Percentiles rank a stretch among this genome's conserved stretches.
Conservation (phyloP, 495 filamentous ascomycete species). For the Tuber brumale region DNA sequence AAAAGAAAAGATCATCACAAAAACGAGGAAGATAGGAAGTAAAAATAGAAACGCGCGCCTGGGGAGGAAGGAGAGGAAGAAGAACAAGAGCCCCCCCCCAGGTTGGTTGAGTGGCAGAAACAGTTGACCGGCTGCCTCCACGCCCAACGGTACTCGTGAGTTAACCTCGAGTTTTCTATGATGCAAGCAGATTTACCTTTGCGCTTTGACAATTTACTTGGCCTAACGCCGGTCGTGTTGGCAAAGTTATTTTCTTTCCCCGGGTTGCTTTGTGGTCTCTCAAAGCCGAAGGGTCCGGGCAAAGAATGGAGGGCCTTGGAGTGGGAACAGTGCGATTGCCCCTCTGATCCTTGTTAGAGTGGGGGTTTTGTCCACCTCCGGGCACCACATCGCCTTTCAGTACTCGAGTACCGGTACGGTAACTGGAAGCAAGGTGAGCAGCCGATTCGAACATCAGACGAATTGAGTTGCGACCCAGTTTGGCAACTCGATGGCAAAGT, state of each 20-base stretch:
- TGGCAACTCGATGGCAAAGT: constrained; percentile 30
- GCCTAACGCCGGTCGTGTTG: constrained; percentile 19
- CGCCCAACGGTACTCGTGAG: neutral
- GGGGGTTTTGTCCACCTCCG: neutral
- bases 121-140: neutral
- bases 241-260: constrained; percentile 30
- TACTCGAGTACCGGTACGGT: neutral
- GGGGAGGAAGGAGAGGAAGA: neutral
- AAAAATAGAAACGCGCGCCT: neutral
- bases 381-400: constrained; percentile 22
- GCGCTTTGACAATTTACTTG: constrained; percentile 2
- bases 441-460: constrained; percentile 32
- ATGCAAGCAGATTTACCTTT: neutral
- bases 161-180: neutral
- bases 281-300: constrained; percentile 15
- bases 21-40: neutral
- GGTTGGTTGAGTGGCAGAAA: neutral
- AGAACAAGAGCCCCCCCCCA: neutral
- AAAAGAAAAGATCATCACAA: neutral
- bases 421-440: constrained; percentile 32
- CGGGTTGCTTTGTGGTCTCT: constrained; percentile 22
- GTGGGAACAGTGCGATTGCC: constrained; percentile 29
- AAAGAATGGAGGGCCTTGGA: neutral
- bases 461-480: constrained; percentile 25
- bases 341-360: constrained; percentile 22